Percentiles rank a stretch among this genome's conserved stretches.
Conservation (phyloP, 2,329 filamentous ascomycete species). For the Fusarium devonianum region DNA sequence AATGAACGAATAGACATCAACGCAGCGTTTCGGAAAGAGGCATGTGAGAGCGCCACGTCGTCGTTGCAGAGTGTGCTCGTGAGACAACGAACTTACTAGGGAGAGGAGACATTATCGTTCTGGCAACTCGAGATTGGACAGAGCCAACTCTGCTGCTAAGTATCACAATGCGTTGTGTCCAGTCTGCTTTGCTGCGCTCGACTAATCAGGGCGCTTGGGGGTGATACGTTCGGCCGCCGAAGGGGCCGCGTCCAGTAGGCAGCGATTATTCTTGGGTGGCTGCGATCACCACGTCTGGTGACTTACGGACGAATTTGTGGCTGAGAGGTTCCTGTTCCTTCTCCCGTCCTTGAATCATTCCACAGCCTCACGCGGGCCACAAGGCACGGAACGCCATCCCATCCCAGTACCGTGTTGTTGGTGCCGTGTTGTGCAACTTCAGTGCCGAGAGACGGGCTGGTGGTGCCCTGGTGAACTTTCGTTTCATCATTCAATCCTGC, state of each 20-base stretch:
- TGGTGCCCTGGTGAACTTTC: not conserved
- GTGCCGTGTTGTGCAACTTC: not conserved
- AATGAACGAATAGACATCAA: too few species aligned
- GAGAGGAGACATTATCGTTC: constrained; percentile 28
- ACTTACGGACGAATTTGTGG: too few species aligned
- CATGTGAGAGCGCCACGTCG: not conserved
- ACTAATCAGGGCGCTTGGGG: too few species aligned
- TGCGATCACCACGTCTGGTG: too few species aligned
- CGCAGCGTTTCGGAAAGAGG: too few species aligned
- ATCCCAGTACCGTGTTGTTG: not conserved
- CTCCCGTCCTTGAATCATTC: too few species aligned
- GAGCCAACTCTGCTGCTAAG: not conserved
- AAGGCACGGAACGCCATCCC: not conserved
- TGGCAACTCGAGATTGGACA: constrained; percentile 23
- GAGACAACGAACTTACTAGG: not conserved
- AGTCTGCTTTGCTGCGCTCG: not conserved
- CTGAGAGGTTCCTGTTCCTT: constrained; percentile 13
- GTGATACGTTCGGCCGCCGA: too few species aligned
- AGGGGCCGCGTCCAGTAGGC: too few species aligned
- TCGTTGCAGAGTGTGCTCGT: not conserved
- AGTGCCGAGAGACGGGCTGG: not conserved
- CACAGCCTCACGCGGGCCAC: not conserved
- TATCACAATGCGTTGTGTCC: not conserved
- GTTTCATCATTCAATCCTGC: constrained; percentile 11
- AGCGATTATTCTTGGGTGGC: too few species aligned